These are phyloP conservation scores for Penicillium cinerascens DNA, from an alignment of 495 filamentous ascomycete species.

Conservation along the genomic window DNA sequence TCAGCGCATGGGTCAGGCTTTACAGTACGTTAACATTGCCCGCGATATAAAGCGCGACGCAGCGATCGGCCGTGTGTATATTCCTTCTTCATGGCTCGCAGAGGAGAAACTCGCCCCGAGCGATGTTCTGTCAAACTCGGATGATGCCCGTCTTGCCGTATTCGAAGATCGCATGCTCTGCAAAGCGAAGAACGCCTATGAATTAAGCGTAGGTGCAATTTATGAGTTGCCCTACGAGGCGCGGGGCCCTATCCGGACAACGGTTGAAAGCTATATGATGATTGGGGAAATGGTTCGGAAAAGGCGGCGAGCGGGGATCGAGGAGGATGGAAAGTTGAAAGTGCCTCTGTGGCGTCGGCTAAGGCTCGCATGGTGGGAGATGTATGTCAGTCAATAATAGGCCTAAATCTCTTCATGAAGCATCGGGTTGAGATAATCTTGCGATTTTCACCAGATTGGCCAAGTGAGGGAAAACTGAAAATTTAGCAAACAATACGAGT, in stretches of 20 bases:
- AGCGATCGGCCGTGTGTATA: slow-evolving; percentile 56
- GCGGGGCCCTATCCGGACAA: slow-evolving; percentile 58
- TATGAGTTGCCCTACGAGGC: slow-evolving; percentile 52
- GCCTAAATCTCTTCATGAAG: too few relatives aligned
- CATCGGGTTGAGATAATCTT: too few relatives aligned
- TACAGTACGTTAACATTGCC: slow-evolving; percentile 70
- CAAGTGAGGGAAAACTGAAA: too few relatives aligned
- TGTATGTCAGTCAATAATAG: not conserved
- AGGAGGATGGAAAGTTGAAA: slow-evolving; percentile 42
- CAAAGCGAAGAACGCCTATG: slow-evolving; percentile 53
- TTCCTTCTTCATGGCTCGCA: slow-evolving; percentile 59
- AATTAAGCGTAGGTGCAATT: slow-evolving; percentile 46
- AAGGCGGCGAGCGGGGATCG: slow-evolving; percentile 38
- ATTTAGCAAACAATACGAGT: too few relatives aligned
- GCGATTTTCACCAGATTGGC: too few relatives aligned
- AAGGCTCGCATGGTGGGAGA: slow-evolving; percentile 9
- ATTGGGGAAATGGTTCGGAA: slow-evolving; percentile 45
- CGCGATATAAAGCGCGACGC: slow-evolving; percentile 64
- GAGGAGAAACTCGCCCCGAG: slow-evolving; percentile 49
- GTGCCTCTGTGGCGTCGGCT: slow-evolving; percentile 16
- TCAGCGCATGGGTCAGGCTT: slow-evolving; percentile 59
- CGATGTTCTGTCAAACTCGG: slow-evolving; percentile 48
- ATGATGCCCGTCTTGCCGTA: slow-evolving; percentile 31
- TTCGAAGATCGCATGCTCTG: slow-evolving; percentile 52
- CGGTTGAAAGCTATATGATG: slow-evolving; percentile 71